Evolutionary conservation across 176 grass and related monocot genomes (phyloP), one percentile per base, ranked within the genome.

Genomic region (Ampelocalamus luodianensis): DNA sequence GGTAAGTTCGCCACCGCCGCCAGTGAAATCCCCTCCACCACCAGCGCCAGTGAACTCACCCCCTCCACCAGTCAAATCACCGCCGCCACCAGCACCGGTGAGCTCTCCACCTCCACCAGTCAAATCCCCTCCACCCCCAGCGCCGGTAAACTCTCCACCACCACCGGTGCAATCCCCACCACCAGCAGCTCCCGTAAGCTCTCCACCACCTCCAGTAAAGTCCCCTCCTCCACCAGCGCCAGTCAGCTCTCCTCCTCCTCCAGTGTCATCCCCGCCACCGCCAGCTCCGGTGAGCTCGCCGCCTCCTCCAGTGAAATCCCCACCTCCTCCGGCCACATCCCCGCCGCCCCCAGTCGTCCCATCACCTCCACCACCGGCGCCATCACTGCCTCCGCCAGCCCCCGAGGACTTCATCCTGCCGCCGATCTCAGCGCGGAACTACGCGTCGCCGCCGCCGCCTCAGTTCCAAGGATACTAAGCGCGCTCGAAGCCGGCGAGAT

Each of bases 401-500:
- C 68, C 62, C 5, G 32, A 79, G 14, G 73, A 83, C 5, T 5
- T 79, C 29, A 74, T 87, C 53, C 39, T 92, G 1, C 90, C 83
- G 1, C 90, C 90, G 0, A 76, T 92, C 83, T 39, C 78, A 24
- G 37, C 20, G 1, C 63, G 67, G 22, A 58, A 73, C 12, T 89
- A 92, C 1, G 68, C 69, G 0, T 89, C 87, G 0, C 90, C 87
- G 0, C 87, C 87, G 1, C 90, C 90, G 3, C 90, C 90, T 18
- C 63, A 76, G 18, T 89, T 86, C 68, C 74, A 68, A 83, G 90
- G 90, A 22, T 92, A 92, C 74, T 92, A 88, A 88, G 1, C 0
- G 1, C 9, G 14, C 4, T 3, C 36, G 49, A 74, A 4, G 17
- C 4, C 3, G 1, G 3, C 0, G 34, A 51, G 34, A 76, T 43